These are phyloP conservation scores for Zygosaccharomyces kombuchaensis DNA, from an alignment of 805 yeast genomes.

Conservation along the genomic window DNA sequence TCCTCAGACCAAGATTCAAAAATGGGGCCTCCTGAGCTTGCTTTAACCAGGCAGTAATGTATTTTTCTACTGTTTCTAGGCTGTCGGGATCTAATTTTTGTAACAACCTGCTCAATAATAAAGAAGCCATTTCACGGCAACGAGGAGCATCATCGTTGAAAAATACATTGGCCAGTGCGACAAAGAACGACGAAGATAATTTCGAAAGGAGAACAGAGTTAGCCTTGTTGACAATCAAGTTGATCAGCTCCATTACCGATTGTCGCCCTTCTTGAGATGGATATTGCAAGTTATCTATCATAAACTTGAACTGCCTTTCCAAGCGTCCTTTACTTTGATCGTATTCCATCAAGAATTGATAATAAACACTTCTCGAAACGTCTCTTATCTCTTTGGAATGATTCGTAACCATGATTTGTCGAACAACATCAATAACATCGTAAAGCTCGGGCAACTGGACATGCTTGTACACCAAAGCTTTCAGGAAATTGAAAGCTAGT, in stretches of 20 bases:
- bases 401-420: conserved; percentile 84
- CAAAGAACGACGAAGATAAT: conserved; percentile 72
- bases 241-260: conserved; percentile 84
- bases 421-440: conserved; percentile 76
- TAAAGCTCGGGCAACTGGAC: conserved; percentile 82
- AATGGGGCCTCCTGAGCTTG: conserved; percentile 50
- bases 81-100: conserved; percentile 42
- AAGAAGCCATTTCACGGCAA: conserved; percentile 80
- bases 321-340: conserved; percentile 87
- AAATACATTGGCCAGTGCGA: conserved; percentile 71
- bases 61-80: conserved; percentile 35
- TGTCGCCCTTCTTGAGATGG: conserved; percentile 83
- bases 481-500: conserved; percentile 77
- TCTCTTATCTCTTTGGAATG: conserved; percentile 79
- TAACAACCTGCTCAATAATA: conserved; percentile 53
- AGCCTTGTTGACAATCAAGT: conserved; percentile 62
- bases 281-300: conserved; percentile 76
- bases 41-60: conserved; percentile 56
- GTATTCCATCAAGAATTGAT: conserved; percentile 84
- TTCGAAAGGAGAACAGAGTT: conserved; percentile 54
- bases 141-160: conserved; percentile 72
- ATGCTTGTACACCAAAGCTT: conserved; percentile 69
- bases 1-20: conserved; percentile 67
- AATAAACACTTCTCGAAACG: conserved; percentile 76
- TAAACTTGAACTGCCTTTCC: conserved; percentile 74